phyloP scores from a whole-genome alignment of 257 asterid species.

The Plectranthus barbatus region DNA sequence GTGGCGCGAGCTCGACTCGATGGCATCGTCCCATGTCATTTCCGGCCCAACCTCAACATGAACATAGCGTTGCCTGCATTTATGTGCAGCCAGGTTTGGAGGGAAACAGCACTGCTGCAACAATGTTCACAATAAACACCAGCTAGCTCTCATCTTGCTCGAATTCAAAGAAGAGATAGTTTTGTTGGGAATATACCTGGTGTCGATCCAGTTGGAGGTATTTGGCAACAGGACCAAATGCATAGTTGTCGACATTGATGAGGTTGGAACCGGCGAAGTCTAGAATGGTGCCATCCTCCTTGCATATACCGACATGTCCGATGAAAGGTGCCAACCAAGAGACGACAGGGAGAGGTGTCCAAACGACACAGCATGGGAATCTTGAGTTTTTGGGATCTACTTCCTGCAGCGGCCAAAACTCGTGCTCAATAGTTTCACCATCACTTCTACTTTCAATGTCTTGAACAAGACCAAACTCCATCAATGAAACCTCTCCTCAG shows the following conservation, averaged over 20 bases:
- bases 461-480: slow-evolving; percentile 44
- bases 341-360: slow-evolving; percentile 91
- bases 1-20: slow-evolving; percentile 39
- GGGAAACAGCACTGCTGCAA: slow-evolving; percentile 73
- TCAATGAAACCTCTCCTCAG: slow-evolving; percentile 27
- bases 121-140: too few relatives aligned
- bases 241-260: slow-evolving; percentile 48
- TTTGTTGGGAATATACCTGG: slow-evolving; percentile 50
- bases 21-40: slow-evolving; percentile 80
- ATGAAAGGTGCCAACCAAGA: slow-evolving; percentile 99
- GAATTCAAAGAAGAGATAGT: too few relatives aligned
- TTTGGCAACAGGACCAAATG: slow-evolving; percentile 75
- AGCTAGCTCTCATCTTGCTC: too few relatives aligned
- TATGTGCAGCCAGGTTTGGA: slow-evolving; percentile 50
- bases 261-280: slow-evolving; percentile 85
- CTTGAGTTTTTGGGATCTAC: slow-evolving; percentile 57
- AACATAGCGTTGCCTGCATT: slow-evolving; percentile 56
- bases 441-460: slow-evolving; percentile 18
- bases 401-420: slow-evolving; percentile 70
- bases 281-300: slow-evolving; percentile 62
- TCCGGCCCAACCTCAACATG: slow-evolving; percentile 71
- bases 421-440: slow-evolving; percentile 30
- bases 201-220: slow-evolving; percentile 72
- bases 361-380: slow-evolving; percentile 85
- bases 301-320: slow-evolving; percentile 88